phyloP scores from a whole-genome alignment of 1,139 yeast species.

The Diutina pseudorugosa region DNA sequence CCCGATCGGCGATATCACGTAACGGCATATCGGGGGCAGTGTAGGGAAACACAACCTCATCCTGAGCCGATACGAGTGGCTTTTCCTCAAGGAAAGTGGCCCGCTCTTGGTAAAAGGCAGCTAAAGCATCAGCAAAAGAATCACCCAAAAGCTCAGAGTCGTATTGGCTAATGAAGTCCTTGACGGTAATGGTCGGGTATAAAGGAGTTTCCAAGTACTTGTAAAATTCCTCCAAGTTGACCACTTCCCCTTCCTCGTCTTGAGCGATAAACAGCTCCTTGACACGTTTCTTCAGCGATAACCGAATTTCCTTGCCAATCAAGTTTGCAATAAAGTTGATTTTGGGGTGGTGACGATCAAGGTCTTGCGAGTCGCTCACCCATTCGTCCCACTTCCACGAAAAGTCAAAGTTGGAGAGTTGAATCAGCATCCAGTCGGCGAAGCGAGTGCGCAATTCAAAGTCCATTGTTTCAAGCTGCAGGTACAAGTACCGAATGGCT shows the following conservation, averaged over 20 bases:
- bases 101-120: slow-evolving; percentile 17
- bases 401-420: slow-evolving; percentile 85
- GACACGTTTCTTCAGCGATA: slow-evolving; percentile 60
- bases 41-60: slow-evolving; percentile 27
- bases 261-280: slow-evolving; percentile 59
- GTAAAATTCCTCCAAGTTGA: slow-evolving; percentile 42
- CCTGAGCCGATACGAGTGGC: slow-evolving; percentile 24
- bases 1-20: slow-evolving; percentile 23
- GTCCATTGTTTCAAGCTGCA: slow-evolving; percentile 55
- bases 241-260: slow-evolving; percentile 14
- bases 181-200: slow-evolving; percentile 13
- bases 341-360: slow-evolving; percentile 51
- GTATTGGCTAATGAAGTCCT: slow-evolving; percentile 19
- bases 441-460: slow-evolving; percentile 63
- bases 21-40: slow-evolving; percentile 27
- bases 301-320: slow-evolving; percentile 71
- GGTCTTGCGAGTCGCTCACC: slow-evolving; percentile 44
- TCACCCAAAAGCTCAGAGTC: slow-evolving; percentile 27
- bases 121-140: slow-evolving; percentile 12
- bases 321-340: slow-evolving; percentile 65
- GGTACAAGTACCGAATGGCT: slow-evolving; percentile 76
- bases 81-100: slow-evolving; percentile 17
- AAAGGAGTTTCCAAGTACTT: slow-evolving; percentile 42
- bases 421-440: slow-evolving; percentile 89
- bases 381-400: slow-evolving; percentile 99